Conservation (phyloP, 2,329 filamentous ascomycete genomes). For the Cladosporium sp. region DNA sequence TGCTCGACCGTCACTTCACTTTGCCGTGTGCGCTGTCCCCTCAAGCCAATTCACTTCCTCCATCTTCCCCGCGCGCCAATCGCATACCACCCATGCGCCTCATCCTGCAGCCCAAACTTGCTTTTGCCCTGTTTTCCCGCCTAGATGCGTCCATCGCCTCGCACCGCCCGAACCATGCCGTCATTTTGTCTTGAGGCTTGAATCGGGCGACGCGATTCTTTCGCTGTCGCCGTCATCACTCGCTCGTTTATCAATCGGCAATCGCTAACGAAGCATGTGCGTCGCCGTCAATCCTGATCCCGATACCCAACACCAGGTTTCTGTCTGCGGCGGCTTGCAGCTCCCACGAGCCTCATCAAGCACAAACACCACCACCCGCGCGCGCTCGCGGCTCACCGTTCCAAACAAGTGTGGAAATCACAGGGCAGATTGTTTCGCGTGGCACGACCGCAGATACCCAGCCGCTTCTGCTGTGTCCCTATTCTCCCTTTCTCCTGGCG, state of each 20-base stretch:
- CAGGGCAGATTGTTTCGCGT: no score
- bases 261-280: not conserved
- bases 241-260: no score
- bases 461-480: no score
- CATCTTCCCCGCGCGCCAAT: constrained; percentile 8
- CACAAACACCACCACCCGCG: not conserved
- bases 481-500: no score
- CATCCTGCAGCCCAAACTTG: constrained; percentile 9
- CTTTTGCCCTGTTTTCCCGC: constrained; percentile 1
- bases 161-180: constrained; percentile 1
- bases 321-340: not conserved
- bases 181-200: constrained; percentile 1
- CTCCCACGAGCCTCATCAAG: constrained; percentile 1
- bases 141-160: not conserved
- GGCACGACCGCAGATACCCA: no score
- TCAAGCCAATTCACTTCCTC: not conserved
- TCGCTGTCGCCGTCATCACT: not conserved
- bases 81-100: not conserved
- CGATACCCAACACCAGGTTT: not conserved
- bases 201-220: not conserved
- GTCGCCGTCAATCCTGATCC: not conserved
- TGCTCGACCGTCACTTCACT: not conserved
- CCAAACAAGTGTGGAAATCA: no score
- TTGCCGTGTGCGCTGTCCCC: not conserved
- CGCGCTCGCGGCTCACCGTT: no score